Evolutionary conservation across 495 filamentous ascomycete species (phyloP).

Genomic region (Amphirosellinia nigrospora): DNA sequence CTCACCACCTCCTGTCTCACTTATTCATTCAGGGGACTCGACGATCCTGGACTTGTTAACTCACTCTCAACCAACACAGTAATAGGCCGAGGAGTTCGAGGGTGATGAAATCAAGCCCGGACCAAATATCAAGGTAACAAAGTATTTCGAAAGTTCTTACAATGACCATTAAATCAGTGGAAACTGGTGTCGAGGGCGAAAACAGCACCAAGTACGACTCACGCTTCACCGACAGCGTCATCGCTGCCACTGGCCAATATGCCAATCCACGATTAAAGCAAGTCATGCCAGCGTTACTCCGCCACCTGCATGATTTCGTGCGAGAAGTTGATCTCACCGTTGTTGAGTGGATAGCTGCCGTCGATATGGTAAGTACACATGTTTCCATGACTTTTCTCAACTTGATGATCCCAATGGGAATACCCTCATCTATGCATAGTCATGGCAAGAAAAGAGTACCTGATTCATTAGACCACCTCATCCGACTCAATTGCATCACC

Average conservation of each 20-base stretch:
- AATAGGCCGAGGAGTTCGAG: background rate
- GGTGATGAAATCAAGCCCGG: background rate
- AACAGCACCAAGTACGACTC: constrained; percentile 52
- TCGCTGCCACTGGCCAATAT: constrained; percentile 72
- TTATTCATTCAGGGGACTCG: background rate
- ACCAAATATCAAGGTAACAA: background rate
- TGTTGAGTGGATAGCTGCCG: constrained; percentile 57
- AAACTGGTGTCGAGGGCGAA: constrained; percentile 6
- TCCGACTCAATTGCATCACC: background rate
- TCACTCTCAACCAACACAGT: background rate
- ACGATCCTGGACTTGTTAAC: background rate
- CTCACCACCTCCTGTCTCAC: background rate
- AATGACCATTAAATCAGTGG: background rate
- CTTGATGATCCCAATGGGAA: background rate
- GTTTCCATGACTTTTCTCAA: background rate
- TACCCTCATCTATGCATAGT: background rate
- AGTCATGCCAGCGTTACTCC: constrained; percentile 60
- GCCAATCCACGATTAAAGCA: constrained; percentile 61
- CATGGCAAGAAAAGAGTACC: background rate
- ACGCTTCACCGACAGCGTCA: constrained; percentile 71
- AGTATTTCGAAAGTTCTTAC: background rate
- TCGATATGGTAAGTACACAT: constrained; percentile 45
- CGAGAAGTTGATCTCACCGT: constrained; percentile 63
- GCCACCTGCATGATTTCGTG: constrained; percentile 65
- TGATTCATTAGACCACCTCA: background rate